These are phyloP conservation scores for Fusarium austroafricanum DNA, from an alignment of 2,329 filamentous ascomycete species.

Conservation along the genomic window DNA sequence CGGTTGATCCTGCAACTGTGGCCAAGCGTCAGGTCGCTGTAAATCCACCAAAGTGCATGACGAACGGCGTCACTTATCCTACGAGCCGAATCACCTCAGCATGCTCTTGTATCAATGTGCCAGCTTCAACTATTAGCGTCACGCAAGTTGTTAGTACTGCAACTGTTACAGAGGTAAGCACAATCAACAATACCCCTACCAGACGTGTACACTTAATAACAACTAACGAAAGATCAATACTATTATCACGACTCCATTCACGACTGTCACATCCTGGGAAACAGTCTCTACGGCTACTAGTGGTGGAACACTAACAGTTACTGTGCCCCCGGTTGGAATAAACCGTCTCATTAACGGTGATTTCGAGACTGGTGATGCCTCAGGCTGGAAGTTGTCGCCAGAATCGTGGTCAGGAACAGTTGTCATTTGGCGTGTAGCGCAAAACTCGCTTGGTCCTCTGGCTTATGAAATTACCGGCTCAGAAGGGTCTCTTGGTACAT, in stretches of 20 bases:
- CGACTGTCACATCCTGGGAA: background rate
- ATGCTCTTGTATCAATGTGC: background rate
- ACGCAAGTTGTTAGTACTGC: background rate
- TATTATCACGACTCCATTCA: background rate
- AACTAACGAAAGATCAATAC: background rate
- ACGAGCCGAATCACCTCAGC: background rate
- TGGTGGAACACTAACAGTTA: background rate
- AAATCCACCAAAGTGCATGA: slow-evolving; percentile 1
- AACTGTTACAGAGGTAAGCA: background rate
- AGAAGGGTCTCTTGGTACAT: background rate
- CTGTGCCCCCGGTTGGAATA: background rate
- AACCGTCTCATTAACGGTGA: background rate
- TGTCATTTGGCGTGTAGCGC: no score
- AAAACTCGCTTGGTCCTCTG: no score
- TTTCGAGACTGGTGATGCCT: background rate
- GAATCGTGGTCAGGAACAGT: background rate
- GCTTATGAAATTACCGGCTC: no score
- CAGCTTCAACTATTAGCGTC: background rate
- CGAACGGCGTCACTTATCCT: background rate
- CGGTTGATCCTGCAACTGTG: background rate
- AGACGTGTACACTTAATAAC: no score
- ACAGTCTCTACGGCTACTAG: background rate
- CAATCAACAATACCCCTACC: background rate
- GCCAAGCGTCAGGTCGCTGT: background rate
- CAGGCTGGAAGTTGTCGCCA: background rate